Conservation (phyloP, 2,329 filamentous ascomycete species). For the Ophiosphaerella narmari region DNA sequence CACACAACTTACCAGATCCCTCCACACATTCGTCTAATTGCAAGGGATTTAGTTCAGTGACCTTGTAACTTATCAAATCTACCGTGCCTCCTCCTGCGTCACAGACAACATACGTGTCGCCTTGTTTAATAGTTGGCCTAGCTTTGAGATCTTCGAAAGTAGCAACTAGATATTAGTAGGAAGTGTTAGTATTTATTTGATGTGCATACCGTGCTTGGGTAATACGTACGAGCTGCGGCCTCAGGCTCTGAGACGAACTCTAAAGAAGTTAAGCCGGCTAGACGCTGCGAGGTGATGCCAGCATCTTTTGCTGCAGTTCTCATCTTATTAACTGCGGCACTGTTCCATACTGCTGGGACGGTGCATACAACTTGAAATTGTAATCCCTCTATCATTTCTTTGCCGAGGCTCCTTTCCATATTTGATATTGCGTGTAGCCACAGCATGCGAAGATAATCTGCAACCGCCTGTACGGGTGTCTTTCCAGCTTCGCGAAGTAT, state of each 20-base stretch:
- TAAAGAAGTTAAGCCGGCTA: constrained; percentile 2
- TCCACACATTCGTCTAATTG: constrained; percentile 14
- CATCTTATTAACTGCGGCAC: constrained; percentile 7
- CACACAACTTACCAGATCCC: constrained; percentile 15
- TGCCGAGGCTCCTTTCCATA: constrained; percentile 9
- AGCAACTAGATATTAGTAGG: constrained; percentile 18
- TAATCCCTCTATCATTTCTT: neutral
- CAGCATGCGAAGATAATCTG: constrained; percentile 17
- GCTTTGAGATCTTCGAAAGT: constrained; percentile 21
- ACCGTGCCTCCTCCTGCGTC: constrained; percentile 30
- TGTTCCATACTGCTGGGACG: constrained; percentile 19
- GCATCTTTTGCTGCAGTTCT: constrained; percentile 7
- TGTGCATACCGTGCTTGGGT: no score
- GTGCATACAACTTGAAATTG: constrained; percentile 12
- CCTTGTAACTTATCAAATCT: constrained; percentile 29
- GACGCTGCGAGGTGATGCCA: constrained; percentile 2
- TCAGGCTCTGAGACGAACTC: constrained; percentile 36
- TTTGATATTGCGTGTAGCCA: constrained; percentile 15
- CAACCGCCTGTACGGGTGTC: constrained; percentile 8
- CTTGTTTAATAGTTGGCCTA: constrained; percentile 9
- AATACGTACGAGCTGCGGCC: constrained; percentile 18
- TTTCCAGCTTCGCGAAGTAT: constrained; percentile 6
- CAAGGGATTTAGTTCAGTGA: constrained; percentile 13
- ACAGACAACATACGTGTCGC: constrained; percentile 24
- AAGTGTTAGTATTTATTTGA: no score